Conservation (phyloP, 352 stramenopile species). For the Pythium oligandrum region DNA sequence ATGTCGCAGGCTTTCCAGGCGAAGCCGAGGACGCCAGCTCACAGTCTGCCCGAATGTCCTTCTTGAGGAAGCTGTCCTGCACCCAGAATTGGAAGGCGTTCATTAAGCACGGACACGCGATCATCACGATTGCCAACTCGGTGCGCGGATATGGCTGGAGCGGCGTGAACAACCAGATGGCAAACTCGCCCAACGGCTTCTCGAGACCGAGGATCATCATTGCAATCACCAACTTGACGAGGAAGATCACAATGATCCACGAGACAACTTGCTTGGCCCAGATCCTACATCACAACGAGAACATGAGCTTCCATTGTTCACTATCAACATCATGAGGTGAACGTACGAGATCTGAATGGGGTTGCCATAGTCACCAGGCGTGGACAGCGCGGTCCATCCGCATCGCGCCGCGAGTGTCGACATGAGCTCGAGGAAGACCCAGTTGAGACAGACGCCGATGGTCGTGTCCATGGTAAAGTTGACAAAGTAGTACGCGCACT, state of each 20-base stretch:
- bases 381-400: conserved; percentile 52
- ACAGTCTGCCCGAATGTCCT: conserved; percentile 44
- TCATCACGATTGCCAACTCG: conserved; percentile 84
- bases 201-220: conserved; percentile 68
- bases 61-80: conserved; percentile 89
- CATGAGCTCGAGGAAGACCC: conserved; percentile 58
- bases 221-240: conserved; percentile 76
- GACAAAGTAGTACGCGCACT: conserved; percentile 88
- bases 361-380: conserved; percentile 76
- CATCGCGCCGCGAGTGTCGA: conserved; percentile 50
- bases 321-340: neutral
- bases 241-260: conserved; percentile 81
- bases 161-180: conserved; percentile 64
- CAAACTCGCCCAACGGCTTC: conserved; percentile 51
- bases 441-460: conserved; percentile 82
- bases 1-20: conserved; percentile 10
- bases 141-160: conserved; percentile 57
- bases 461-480: conserved; percentile 88
- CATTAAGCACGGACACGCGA: conserved; percentile 84
- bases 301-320: neutral
- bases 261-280: conserved; percentile 75
- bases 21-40: conserved; percentile 15
- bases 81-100: conserved; percentile 89
- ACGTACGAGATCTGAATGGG: conserved; percentile 43
- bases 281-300: conserved; percentile 13